A percentile compares a stretch with the other conserved stretches of the same genome.
These are phyloP conservation scores for Lichina pygmaea DNA, from an alignment of 495 filamentous ascomycete species.

Conservation along the genomic window DNA sequence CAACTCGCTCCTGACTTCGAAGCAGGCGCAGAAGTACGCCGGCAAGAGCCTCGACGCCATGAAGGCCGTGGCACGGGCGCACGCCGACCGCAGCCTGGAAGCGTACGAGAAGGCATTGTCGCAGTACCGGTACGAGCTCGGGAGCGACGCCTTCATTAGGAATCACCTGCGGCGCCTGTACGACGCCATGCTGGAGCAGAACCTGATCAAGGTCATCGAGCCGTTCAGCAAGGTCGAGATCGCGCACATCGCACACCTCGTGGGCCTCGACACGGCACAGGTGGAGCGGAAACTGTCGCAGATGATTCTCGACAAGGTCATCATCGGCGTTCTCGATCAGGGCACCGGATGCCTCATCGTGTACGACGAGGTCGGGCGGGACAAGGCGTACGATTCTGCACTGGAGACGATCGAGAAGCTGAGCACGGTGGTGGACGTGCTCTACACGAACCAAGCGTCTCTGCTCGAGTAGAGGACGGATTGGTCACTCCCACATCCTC, in stretches of 20 bases:
- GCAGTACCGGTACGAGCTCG: slow-evolving; percentile 71
- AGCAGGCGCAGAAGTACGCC: slow-evolving; percentile 88
- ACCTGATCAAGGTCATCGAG: slow-evolving; percentile 96
- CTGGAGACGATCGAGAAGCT: slow-evolving; percentile 90
- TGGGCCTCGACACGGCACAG: slow-evolving; percentile 83
- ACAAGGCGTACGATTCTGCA: slow-evolving; percentile 83
- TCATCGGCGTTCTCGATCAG: slow-evolving; percentile 90
- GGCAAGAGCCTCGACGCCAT: slow-evolving; percentile 88
- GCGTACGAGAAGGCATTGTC: slow-evolving; percentile 86
- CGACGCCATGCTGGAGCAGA: slow-evolving; percentile 97
- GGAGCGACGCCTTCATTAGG: slow-evolving; percentile 78
- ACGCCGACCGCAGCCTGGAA: slow-evolving; percentile 78
- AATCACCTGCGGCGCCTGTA: slow-evolving; percentile 84
- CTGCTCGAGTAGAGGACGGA: slow-evolving; percentile 42
- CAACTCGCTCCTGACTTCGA: slow-evolving; percentile 68
- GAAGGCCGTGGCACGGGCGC: slow-evolving; percentile 90
- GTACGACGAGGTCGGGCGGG: slow-evolving; percentile 78
- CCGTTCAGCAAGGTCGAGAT: slow-evolving; percentile 94
- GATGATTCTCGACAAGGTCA: slow-evolving; percentile 98
- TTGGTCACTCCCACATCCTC: no score
- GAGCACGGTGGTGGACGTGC: slow-evolving; percentile 86
- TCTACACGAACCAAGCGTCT: slow-evolving; percentile 94
- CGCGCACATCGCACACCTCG: slow-evolving; percentile 86
- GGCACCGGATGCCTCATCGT: slow-evolving; percentile 93
- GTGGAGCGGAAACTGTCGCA: slow-evolving; percentile 93